Evolutionary conservation across 2,329 filamentous ascomycete genomes (phyloP).

Genomic region (Fusarium kyushuense): DNA sequence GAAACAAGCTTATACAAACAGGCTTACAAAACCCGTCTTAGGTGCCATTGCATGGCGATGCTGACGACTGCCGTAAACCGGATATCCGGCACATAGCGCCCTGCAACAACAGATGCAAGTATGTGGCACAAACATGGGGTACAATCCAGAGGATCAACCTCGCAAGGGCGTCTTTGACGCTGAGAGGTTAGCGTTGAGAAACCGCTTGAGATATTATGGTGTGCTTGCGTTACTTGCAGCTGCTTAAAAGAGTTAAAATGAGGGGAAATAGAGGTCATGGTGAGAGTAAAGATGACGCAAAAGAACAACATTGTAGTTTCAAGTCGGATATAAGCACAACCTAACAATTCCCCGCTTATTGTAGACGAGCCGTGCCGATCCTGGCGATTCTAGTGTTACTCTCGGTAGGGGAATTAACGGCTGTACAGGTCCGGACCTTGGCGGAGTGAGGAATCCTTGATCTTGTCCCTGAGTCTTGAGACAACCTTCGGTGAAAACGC

Average conservation of each 20-base stretch:
- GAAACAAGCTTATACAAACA: conserved; percentile 27
- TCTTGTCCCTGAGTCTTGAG: not conserved
- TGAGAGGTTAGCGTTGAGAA: not conserved
- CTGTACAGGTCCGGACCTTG: not conserved
- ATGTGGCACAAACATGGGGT: not conserved
- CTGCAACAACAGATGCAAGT: not conserved
- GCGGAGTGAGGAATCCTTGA: not conserved
- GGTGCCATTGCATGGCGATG: conserved; percentile 18
- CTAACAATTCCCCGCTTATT: conserved; percentile 1
- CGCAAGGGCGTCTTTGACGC: not conserved
- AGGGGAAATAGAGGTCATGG: not conserved
- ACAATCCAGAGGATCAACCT: not conserved
- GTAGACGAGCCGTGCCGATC: not conserved
- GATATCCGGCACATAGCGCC: conserved; percentile 35
- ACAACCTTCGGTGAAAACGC: conserved; percentile 14
- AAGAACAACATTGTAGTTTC: not conserved
- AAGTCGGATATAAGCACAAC: not conserved
- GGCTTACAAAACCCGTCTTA: conserved; percentile 18
- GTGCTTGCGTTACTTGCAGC: not conserved
- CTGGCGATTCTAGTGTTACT: not conserved
- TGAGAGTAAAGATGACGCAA: not conserved
- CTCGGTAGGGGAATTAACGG: not conserved
- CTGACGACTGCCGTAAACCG: conserved; percentile 22
- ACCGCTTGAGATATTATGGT: not conserved
- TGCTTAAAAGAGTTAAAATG: conserved; percentile 8